Evolutionary conservation across 768 basidiomycete species (phyloP).

Genomic region (Lactifluus piperatus): DNA sequence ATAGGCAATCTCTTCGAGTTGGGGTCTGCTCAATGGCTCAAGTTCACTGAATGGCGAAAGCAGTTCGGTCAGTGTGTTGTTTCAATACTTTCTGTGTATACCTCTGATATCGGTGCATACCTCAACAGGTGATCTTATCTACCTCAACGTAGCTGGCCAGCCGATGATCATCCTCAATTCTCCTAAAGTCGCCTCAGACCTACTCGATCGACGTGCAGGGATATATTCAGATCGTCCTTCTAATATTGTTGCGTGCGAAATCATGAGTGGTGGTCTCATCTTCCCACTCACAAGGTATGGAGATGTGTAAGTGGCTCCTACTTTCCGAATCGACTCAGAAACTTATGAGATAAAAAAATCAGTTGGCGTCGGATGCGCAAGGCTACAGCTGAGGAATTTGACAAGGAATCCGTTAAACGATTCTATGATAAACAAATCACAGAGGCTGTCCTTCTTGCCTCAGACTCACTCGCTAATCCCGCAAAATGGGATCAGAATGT

Average conservation of each 20-base stretch:
- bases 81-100: not conserved
- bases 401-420: not conserved
- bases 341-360: not conserved
- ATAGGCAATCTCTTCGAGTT: not conserved
- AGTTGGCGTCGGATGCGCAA: not conserved
- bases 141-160: too few species aligned
- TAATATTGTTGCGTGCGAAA: not conserved
- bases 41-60: conserved; percentile 5
- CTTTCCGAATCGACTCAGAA: not conserved
- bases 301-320: not conserved
- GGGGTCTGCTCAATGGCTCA: not conserved
- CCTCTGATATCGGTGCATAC: not conserved
- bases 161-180: conserved; percentile 5
- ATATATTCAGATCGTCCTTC: conserved; percentile 5
- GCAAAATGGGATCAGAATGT: too few species aligned
- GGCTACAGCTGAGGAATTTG: not conserved
- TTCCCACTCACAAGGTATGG: not conserved
- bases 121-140: too few species aligned
- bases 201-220: conserved; percentile 1
- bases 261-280: not conserved
- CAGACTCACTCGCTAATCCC: too few species aligned
- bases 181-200: not conserved
- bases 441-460: too few species aligned
- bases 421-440: too few species aligned
- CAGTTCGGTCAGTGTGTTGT: not conserved